A percentile compares a stretch with the other conserved stretches of the same genome.
phyloP scores from a whole-genome alignment of 768 basidiomycete species.

The Mycena alexandri region DNA sequence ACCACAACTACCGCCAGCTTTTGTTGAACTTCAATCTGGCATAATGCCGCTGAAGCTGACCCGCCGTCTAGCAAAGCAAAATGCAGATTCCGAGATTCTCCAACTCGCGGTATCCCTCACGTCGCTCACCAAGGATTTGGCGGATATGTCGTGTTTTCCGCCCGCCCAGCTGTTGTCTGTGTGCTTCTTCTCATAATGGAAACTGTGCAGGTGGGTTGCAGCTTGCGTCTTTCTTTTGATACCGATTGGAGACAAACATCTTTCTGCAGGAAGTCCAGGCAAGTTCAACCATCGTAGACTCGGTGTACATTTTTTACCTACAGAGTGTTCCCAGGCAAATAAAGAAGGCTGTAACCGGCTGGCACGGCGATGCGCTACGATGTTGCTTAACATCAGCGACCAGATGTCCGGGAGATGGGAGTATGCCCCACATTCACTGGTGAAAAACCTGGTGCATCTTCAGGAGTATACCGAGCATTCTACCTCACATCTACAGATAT shows the following conservation, averaged over 20 bases:
- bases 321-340: slow-evolving; percentile 50
- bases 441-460: slow-evolving; percentile 56
- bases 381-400: slow-evolving; percentile 57
- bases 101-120: slow-evolving; percentile 27
- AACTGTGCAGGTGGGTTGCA: slow-evolving; percentile 54
- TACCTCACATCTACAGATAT: slow-evolving; percentile 7
- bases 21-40: too few relatives aligned
- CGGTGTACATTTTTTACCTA: slow-evolving; percentile 1
- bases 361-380: slow-evolving; percentile 55
- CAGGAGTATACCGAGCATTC: slow-evolving; percentile 46
- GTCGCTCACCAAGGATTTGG: slow-evolving; percentile 37
- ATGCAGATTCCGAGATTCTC: slow-evolving; percentile 8
- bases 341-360: slow-evolving; percentile 54
- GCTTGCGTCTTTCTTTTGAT: slow-evolving; percentile 19
- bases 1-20: too few relatives aligned
- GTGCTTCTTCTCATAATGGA: slow-evolving; percentile 59
- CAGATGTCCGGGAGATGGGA: slow-evolving; percentile 62
- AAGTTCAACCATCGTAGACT: slow-evolving; percentile 14
- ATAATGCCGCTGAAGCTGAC: slow-evolving; percentile 24
- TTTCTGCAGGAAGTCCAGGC: slow-evolving; percentile 41
- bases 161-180: slow-evolving; percentile 57
- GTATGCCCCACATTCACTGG: slow-evolving; percentile 53
- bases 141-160: slow-evolving; percentile 50
- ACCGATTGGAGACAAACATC: background rate
- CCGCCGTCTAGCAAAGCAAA: slow-evolving; percentile 8